Conservation (phyloP, 1,139 yeast species). For the Kodamaea sp. region DNA sequence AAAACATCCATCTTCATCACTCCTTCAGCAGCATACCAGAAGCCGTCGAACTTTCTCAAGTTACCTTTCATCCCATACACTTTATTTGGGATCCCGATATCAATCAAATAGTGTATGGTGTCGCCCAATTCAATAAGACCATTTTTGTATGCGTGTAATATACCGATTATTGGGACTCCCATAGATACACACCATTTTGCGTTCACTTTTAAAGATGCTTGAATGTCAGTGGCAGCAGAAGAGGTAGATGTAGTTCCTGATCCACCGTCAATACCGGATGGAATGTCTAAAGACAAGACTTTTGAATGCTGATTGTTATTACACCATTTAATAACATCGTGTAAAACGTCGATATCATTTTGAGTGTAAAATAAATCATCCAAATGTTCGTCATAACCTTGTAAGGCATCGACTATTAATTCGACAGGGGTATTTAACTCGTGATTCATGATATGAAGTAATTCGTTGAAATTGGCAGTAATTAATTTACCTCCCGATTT, state of each 20-base stretch:
- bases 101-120: slow-evolving; percentile 61
- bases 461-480: slow-evolving; percentile 29
- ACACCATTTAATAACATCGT: slow-evolving; percentile 62
- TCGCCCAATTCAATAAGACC: slow-evolving; percentile 33
- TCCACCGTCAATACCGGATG: slow-evolving; percentile 83
- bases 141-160: slow-evolving; percentile 56
- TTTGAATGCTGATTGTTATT: slow-evolving; percentile 49
- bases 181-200: slow-evolving; percentile 61
- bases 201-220: slow-evolving; percentile 25
- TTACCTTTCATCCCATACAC: slow-evolving; percentile 39
- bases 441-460: slow-evolving; percentile 30
- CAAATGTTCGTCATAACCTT: slow-evolving; percentile 74
- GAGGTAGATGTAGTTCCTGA: slow-evolving; percentile 54
- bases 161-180: slow-evolving; percentile 71
- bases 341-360: slow-evolving; percentile 43
- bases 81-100: slow-evolving; percentile 65
- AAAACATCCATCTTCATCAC: slow-evolving; percentile 24
- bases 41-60: slow-evolving; percentile 42
- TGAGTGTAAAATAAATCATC: slow-evolving; percentile 42
- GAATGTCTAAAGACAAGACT: slow-evolving; percentile 71
- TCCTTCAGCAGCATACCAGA: slow-evolving; percentile 41
- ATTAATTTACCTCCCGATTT: slow-evolving; percentile 42
- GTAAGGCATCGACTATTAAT: slow-evolving; percentile 73
- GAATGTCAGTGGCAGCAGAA: slow-evolving; percentile 51
- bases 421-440: slow-evolving; percentile 73